Evolutionary conservation across 139 green algal genomes (phyloP).

Genomic region (Chlamydomonas incerta): DNA sequence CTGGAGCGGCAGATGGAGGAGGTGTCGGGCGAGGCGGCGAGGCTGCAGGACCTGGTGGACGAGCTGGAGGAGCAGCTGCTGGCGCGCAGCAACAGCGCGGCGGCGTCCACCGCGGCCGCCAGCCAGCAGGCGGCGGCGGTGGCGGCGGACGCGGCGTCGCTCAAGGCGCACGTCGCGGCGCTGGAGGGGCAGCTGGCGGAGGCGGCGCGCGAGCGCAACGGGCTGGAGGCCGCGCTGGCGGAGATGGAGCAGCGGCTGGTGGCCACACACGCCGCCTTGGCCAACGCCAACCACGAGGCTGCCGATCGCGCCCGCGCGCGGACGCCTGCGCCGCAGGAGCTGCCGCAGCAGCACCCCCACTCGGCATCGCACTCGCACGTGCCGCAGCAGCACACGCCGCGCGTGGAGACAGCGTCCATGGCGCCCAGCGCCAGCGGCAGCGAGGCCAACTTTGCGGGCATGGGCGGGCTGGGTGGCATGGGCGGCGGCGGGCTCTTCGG

Average conservation of each 20-base stretch:
- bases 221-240: slow-evolving; percentile 12
- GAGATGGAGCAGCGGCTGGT: slow-evolving; percentile 45
- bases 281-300: slow-evolving; percentile 26
- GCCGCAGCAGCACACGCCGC: slow-evolving; percentile 1
- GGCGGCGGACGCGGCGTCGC: background rate
- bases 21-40: slow-evolving; percentile 43
- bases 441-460: slow-evolving; percentile 6
- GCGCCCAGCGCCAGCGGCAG: slow-evolving; percentile 7
- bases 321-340: background rate
- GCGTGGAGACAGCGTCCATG: slow-evolving; percentile 26
- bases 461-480: background rate
- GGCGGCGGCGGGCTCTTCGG: background rate
- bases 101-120: background rate
- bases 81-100: background rate
- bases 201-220: background rate
- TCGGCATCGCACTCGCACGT: background rate
- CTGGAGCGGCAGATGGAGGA: slow-evolving; percentile 52
- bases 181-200: slow-evolving; percentile 26
- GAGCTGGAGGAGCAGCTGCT: slow-evolving; percentile 47
- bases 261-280: slow-evolving; percentile 27
- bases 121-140: background rate
- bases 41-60: slow-evolving; percentile 54
- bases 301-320: slow-evolving; percentile 16
- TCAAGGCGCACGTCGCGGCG: slow-evolving; percentile 7
- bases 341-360: background rate